Base-by-base conservation (phyloP, 805 yeast species). In the Ogataea pini region DNA sequence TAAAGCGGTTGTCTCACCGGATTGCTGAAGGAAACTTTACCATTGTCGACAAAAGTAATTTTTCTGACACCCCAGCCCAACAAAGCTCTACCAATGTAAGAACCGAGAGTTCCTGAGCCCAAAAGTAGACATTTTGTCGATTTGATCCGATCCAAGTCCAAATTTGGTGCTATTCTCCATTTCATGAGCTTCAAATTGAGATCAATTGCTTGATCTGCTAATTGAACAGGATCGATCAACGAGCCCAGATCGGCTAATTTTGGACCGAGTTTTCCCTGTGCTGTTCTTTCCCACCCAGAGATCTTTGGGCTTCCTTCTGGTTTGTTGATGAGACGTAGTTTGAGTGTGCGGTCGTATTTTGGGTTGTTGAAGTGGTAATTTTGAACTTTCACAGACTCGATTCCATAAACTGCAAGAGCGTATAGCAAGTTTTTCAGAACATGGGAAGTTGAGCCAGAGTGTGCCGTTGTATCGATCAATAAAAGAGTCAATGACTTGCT, bases 81-180 rank as follows among this genome's bases (percentile, higher is more conserved):
- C 24, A 94, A 68, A 0, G 87, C 85, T 47, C 99, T 74, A 0
- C 95, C 78, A 5, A 94, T 92, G 60, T 92, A 92, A 50, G 95
- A 85, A 0, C 99, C 99, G 7, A 95, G 73, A 2, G 99, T 94
- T 6, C 99, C 99, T 0, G 98, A 87, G 0, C 99, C 99, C n/a
- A 94, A 74, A 13, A 94, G 70, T 36, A 94, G 67, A 32, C 91
- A 85, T 54, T 77, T 84, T 9, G 85, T 77, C 14, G 67, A 50
- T 54, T 80, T 78, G 18, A 94, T 72, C 2, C 69, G 61, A 5
- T 87, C 91, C 40, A 94, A 71, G 60, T 94, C 79, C 3, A 94
- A 63, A 7, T 81, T 76, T 0, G 99, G 98, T 0, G 88, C 89
- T 14, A 94, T 79, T 56, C 99, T 76, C 99, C 99, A 94, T 62